These are phyloP conservation scores for Lipomyces sp. DNA, from an alignment of 805 yeast species.

Conservation along the genomic window DNA sequence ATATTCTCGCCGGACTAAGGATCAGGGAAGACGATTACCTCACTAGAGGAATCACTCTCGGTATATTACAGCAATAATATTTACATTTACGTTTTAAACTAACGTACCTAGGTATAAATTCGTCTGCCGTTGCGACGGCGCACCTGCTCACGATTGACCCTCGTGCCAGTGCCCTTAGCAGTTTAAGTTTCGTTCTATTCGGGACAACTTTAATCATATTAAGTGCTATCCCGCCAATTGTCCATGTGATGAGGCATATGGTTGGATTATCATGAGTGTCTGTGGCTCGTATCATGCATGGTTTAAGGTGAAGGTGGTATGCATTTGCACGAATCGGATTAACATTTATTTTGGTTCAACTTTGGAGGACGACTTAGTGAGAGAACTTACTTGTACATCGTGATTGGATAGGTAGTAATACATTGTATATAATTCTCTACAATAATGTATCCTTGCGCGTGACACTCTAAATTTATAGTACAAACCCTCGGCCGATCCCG, in stretches of 20 bases:
- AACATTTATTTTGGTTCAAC: background rate
- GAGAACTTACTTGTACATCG: background rate
- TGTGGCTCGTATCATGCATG: background rate
- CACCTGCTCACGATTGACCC: slow-evolving; percentile 71
- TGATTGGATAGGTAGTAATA: background rate
- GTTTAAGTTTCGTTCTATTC: slow-evolving; percentile 69
- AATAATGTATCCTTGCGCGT: background rate
- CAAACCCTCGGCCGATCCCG: background rate
- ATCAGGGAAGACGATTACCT: slow-evolving; percentile 68
- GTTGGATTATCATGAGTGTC: slow-evolving; percentile 50
- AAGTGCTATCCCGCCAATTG: slow-evolving; percentile 63
- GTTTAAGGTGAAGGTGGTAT: background rate
- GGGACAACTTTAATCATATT: slow-evolving; percentile 75
- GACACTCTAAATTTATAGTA: background rate
- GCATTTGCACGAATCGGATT: background rate
- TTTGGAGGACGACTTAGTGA: background rate
- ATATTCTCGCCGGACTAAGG: slow-evolving; percentile 54
- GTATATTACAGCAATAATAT: background rate
- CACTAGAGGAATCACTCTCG: slow-evolving; percentile 75
- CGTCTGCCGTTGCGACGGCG: slow-evolving; percentile 85
- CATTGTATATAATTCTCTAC: background rate
- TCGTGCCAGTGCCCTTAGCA: slow-evolving; percentile 79
- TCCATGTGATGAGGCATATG: slow-evolving; percentile 53
- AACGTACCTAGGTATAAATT: slow-evolving; percentile 56
- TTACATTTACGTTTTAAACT: background rate